Evolutionary conservation across 169 alveolate species (phyloP), one percentile per base, ranked within the genome.

Genomic region (Perkinsus olseni): DNA sequence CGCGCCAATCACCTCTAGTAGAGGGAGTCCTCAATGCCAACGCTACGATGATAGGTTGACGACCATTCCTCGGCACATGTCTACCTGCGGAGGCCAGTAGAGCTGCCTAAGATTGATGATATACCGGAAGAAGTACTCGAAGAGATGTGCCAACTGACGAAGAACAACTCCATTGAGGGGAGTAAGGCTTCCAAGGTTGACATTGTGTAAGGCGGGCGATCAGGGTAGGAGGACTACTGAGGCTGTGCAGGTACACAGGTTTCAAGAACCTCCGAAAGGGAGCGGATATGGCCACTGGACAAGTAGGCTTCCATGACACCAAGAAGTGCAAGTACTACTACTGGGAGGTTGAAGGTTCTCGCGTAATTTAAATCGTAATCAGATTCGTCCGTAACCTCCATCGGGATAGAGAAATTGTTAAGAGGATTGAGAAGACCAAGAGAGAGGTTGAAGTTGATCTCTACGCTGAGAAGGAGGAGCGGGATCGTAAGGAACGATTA

Each of bases 61-160:
- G 94, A 96, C 45, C 95, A 93, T 74, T 96, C 97, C 45, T 95
- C 97, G 92, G 98, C 98, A 4, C 98, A 97, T 93, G 97, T 96
- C 38, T 96, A 96, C 94, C 94, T 97, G 31, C 93, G 98, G 0
- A 13, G 82, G 31, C 82, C 82, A 21, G 28, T 62, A 24, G 82
- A 62, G 82, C 82, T 96, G 48, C 96, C 96, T 21, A 62, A 92
- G 96, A 39, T 95, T 94, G 96, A 95, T 39, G 93, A 93, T 0
- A 91, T 96, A 36, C 96, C 96, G 38, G 94, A 93, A 36, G 93
- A 93, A 38, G 92, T 94, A 51, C 34, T 95, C 8, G 82, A 92
- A 62, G 96, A 95, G 96, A 95, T 94, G 74, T 94, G 95, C 40
- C 96, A 96, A 94, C 91, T 96, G 24, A 94, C 95, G 37, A 95